Evolutionary conservation across 371 early-diverging fungal genomes (phyloP).

Genomic region (Saksenaea oblongispora): DNA sequence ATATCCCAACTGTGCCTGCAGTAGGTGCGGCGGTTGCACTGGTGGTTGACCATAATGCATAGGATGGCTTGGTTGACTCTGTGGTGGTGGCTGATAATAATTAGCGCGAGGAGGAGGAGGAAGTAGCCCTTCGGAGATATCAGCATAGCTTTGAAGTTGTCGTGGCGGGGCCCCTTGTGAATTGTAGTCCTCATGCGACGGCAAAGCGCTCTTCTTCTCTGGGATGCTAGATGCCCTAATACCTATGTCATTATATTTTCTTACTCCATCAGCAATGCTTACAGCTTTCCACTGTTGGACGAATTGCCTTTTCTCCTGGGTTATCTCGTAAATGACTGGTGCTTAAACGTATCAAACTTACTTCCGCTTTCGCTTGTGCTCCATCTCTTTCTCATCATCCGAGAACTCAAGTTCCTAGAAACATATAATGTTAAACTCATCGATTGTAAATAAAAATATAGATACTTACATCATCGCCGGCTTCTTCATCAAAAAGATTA

Average conservation of each 20-base stretch:
- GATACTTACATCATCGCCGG: constrained; percentile 57
- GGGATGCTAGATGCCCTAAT: too few species aligned
- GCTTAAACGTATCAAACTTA: not conserved
- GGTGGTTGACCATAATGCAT: not conserved
- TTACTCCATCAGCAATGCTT: not conserved
- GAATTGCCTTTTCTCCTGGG: not conserved
- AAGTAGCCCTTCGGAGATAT: constrained; percentile 10
- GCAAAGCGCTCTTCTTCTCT: constrained; percentile 8
- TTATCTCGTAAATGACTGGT: not conserved
- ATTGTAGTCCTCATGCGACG: constrained; percentile 16
- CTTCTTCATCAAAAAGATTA: constrained; percentile 92
- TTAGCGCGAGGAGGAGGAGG: not conserved
- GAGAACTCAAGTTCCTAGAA: constrained; percentile 80
- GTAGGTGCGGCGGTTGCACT: not conserved
- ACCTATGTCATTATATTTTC: constrained; percentile 19
- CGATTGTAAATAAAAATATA: not conserved
- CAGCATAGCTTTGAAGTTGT: constrained; percentile 40
- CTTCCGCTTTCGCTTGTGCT: constrained; percentile 50
- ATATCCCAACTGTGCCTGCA: not conserved
- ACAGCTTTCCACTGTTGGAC: not conserved
- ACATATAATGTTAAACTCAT: not conserved
- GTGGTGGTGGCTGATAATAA: not conserved
- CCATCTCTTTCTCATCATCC: constrained; percentile 83
- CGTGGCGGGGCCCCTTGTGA: constrained; percentile 3
- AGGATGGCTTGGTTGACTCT: not conserved